These are phyloP conservation scores for Fusarium redolens DNA, from an alignment of 2,329 filamentous ascomycete species.

Conservation along the genomic window DNA sequence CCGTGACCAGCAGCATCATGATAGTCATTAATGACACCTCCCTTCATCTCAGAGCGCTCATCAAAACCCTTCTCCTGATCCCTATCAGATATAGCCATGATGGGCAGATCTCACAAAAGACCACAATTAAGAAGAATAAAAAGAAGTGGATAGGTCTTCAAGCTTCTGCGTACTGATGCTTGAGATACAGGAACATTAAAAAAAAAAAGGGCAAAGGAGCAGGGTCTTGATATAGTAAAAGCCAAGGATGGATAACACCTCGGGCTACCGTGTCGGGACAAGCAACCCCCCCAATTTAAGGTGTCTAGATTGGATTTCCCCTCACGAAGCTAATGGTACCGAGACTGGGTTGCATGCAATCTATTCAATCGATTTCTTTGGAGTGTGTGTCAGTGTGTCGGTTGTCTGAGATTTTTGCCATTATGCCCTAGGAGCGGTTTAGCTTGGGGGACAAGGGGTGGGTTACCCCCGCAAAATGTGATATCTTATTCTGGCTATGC, in stretches of 20 bases:
- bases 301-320: conserved; percentile 25
- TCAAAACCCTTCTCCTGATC: conserved; percentile 41
- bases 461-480: conserved; percentile 28
- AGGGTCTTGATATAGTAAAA: conserved; percentile 34
- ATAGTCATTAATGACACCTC: conserved; percentile 18
- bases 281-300: conserved; percentile 22
- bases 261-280: conserved; percentile 41
- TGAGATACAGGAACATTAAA: conserved; percentile 6
- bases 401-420: conserved; percentile 21
- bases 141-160: background rate
- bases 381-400: background rate
- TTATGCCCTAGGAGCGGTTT: conserved; percentile 13
- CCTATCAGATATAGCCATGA: conserved; percentile 38
- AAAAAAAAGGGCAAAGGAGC: conserved; percentile 6
- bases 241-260: conserved; percentile 31
- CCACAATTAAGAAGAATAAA: background rate
- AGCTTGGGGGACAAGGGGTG: background rate
- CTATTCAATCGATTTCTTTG: background rate
- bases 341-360: conserved; percentile 8
- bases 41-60: conserved; percentile 38
- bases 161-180: conserved; percentile 18
- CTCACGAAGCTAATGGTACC: conserved; percentile 25
- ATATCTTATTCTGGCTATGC: conserved; percentile 6
- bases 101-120: background rate
- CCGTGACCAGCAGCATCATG: conserved; percentile 40